phyloP scores from a whole-genome alignment of 352 stramenopile genomes.

The Phytophthora melonis region DNA sequence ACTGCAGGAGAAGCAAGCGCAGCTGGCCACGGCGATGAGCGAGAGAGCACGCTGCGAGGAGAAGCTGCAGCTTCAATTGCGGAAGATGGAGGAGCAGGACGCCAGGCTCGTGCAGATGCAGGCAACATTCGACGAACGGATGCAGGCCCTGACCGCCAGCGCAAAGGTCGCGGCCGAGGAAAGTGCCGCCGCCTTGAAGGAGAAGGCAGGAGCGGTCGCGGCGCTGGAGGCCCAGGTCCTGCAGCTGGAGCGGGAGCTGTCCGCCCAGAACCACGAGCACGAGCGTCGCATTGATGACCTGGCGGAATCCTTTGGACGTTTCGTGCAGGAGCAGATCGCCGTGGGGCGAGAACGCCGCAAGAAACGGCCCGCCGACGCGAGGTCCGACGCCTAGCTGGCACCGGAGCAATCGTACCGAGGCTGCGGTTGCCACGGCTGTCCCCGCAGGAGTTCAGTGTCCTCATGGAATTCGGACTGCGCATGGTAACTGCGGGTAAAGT shows the following conservation, averaged over 20 bases:
- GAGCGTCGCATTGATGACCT: conserved; percentile 68
- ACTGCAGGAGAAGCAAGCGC: conserved; percentile 54
- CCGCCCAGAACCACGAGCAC: conserved; percentile 54
- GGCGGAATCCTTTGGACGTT: conserved; percentile 56
- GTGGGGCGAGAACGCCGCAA: conserved; percentile 54
- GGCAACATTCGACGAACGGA: conserved; percentile 57
- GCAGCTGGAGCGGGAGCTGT: conserved; percentile 53
- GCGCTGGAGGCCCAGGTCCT: conserved; percentile 54
- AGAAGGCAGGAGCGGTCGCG: conserved; percentile 41
- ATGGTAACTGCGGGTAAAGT: no score
- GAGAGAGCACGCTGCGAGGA: conserved; percentile 54
- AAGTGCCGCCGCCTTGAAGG: conserved; percentile 36
- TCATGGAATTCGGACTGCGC: no score
- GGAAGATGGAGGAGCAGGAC: conserved; percentile 56
- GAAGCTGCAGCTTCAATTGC: conserved; percentile 47
- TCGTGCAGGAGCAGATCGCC: conserved; percentile 68
- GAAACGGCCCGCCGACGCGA: conserved; percentile 20
- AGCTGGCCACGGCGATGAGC: conserved; percentile 39
- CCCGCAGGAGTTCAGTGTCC: no score
- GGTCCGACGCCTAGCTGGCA: conserved; percentile 13
- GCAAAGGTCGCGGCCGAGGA: conserved; percentile 43
- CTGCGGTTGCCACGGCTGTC: no score
- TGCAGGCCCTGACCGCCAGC: conserved; percentile 28
- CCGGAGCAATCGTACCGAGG: no score
- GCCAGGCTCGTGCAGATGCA: conserved; percentile 43